Conservation (phyloP, 2,329 filamentous ascomycete genomes). For the Aspergillus clavatus region DNA sequence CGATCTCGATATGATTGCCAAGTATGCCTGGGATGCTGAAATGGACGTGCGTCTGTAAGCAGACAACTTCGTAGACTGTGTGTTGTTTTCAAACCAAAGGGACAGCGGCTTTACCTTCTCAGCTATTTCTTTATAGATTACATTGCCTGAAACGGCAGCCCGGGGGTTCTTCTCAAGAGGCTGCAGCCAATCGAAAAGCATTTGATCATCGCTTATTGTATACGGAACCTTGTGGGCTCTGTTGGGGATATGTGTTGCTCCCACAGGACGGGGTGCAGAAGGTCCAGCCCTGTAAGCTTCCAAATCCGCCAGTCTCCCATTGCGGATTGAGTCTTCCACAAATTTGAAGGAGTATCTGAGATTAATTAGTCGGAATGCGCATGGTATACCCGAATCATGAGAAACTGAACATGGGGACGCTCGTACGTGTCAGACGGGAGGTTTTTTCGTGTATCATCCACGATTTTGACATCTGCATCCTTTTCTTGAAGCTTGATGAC, state of each 20-base stretch:
- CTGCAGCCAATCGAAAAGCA: slow-evolving; percentile 43
- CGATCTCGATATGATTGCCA: slow-evolving; percentile 48
- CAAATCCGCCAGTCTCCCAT: slow-evolving; percentile 46
- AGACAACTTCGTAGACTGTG: not conserved
- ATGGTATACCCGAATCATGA: slow-evolving; percentile 1
- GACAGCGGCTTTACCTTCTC: slow-evolving; percentile 26
- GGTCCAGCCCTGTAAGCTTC: slow-evolving; percentile 47
- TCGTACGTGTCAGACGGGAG: slow-evolving; percentile 47
- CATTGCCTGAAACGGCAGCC: slow-evolving; percentile 36
- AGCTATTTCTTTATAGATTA: slow-evolving; percentile 44
- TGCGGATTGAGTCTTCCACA: slow-evolving; percentile 51
- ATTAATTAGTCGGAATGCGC: slow-evolving; percentile 9
- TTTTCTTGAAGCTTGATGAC: slow-evolving; percentile 49
- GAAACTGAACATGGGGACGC: not conserved
- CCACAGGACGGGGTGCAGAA: slow-evolving; percentile 41
- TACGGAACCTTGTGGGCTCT: slow-evolving; percentile 32
- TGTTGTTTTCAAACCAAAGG: not conserved
- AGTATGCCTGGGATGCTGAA: slow-evolving; percentile 42
- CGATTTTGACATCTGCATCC: slow-evolving; percentile 54
- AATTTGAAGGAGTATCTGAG: slow-evolving; percentile 53
- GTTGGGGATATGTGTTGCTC: slow-evolving; percentile 35
- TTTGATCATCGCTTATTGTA: slow-evolving; percentile 42
- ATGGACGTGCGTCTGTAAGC: slow-evolving; percentile 2
- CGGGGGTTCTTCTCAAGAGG: slow-evolving; percentile 28
- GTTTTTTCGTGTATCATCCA: slow-evolving; percentile 53